Base-by-base conservation (phyloP, 768 basidiomycete species). In the Tricholomella constricta region DNA sequence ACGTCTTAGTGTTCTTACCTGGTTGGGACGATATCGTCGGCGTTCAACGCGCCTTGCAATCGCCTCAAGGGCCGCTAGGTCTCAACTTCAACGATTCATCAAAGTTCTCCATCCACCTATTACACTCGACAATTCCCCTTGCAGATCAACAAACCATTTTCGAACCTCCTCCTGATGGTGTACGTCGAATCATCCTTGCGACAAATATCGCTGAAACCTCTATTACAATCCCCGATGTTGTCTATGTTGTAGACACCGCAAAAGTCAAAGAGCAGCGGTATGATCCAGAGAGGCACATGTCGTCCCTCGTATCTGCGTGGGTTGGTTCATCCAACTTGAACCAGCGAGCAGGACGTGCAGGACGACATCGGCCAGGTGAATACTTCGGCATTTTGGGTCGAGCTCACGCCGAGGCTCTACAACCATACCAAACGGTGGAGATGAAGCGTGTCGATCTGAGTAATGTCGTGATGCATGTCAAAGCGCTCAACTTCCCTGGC, bases 131-230 rank as follows among this genome's bases (percentile, higher is more conserved):
- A 23, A 86, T 97, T 54, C 94, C 95, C 15, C 77, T 94, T 23
- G 79, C 82, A 1, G 94, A 97, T 62, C 95, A 98, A 64, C 90
- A 94, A 66, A 77, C 84, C 51, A 88, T 98, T 46, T 97, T 97
- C 64, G 85, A 91, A 19, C 89, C 92, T 1, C 88, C 94, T 6
- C 78, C 85, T 0, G 55, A 65, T 2, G 92, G 92, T 9, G 78
- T 92, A 17, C 86, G 94, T 50, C 84, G 94, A 22, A 78, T 98
- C 63, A 96, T 98, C 59, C 77, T 98, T 43, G 83, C 94, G 4
- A 98, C 95, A 34, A 97, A 97, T 66, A 94, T 97, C 40, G 94
- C 94, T 11, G 95, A 98, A 71, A 95, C 94, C 3, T 94, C 92
- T 4, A 79, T 97, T 60, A 98, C 95, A 4, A 96, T 98, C 59